Conservation (phyloP, 2,329 filamentous ascomycete genomes). For the Alternaria gaisen region DNA sequence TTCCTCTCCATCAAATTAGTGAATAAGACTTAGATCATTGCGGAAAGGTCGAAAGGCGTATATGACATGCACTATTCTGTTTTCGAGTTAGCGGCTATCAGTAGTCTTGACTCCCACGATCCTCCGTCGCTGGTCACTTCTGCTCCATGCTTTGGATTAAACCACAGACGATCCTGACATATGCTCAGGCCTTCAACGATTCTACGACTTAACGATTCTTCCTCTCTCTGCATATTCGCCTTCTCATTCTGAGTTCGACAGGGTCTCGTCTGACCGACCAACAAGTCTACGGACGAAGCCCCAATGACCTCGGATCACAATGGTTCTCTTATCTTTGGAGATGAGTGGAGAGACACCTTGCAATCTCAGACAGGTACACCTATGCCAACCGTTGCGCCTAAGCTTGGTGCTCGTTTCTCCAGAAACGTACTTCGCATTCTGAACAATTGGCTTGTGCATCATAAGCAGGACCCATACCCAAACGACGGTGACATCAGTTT, state of each 20-base stretch:
- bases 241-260: background rate
- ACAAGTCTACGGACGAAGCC: background rate
- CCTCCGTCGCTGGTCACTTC: background rate
- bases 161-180: background rate
- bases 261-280: background rate
- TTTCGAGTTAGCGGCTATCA: background rate
- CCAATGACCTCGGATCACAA: background rate
- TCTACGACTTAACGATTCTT: background rate
- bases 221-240: background rate
- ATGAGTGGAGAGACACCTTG: background rate
- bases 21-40: background rate
- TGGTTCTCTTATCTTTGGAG: background rate
- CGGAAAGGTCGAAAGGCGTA: background rate
- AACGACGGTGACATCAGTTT: background rate
- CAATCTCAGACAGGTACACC: background rate
- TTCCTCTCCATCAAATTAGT: no score
- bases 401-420: background rate
- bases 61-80: background rate
- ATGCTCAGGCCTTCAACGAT: background rate
- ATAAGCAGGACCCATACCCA: background rate
- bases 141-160: background rate
- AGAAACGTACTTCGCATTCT: background rate
- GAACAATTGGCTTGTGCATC: background rate
- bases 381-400: background rate
- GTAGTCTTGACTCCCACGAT: background rate